Conservation (phyloP, 2,329 filamentous ascomycete genomes). For the Fusarium paranaense region DNA sequence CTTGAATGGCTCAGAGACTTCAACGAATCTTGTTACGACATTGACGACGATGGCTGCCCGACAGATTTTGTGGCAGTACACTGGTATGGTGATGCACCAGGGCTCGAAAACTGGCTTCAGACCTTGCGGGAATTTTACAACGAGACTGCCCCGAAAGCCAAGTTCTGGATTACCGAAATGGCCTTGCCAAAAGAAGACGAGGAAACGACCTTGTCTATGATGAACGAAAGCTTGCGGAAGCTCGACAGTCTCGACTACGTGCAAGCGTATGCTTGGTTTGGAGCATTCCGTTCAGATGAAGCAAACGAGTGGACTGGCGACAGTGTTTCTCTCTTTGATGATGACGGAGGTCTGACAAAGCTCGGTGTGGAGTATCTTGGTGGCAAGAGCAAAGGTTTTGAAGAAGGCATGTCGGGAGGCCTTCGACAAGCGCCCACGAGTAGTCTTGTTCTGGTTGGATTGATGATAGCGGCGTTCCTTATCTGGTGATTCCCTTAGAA, state of each 20-base stretch:
- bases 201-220: constrained; percentile 52
- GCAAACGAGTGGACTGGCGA: constrained; percentile 55
- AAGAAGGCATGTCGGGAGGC: constrained; percentile 45
- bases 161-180: constrained; percentile 56
- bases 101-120: constrained; percentile 51
- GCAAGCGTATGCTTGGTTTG: constrained; percentile 56
- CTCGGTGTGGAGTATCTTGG: constrained; percentile 54
- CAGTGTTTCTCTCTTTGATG: constrained; percentile 51
- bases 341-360: constrained; percentile 52
- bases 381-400: constrained; percentile 52
- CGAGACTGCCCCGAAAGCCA: constrained; percentile 27
- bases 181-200: constrained; percentile 51
- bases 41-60: constrained; percentile 53
- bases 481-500: constrained; percentile 6
- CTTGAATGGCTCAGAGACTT: constrained; percentile 55
- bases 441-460: not conserved
- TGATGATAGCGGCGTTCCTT: not conserved
- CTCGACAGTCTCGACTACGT: constrained; percentile 51
- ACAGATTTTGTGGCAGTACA: constrained; percentile 56
- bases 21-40: constrained; percentile 54
- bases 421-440: not conserved
- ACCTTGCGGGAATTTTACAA: constrained; percentile 53
- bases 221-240: constrained; percentile 53
- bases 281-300: constrained; percentile 52
- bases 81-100: constrained; percentile 54